Conservation (phyloP, 768 basidiomycete genomes). For the Pilatotrama ljubarskyi region DNA sequence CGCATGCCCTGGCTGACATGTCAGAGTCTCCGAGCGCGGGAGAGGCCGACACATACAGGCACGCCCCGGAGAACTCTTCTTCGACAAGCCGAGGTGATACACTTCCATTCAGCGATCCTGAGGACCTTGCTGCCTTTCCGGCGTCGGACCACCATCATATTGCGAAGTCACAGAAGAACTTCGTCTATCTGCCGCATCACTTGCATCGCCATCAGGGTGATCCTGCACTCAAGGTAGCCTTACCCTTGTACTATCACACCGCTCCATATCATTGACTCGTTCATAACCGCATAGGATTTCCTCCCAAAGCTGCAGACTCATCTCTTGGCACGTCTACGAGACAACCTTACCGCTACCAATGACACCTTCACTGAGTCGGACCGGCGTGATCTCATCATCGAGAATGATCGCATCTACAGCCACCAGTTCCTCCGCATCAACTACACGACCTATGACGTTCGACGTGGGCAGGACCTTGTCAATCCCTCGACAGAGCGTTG, state of each 20-base stretch:
- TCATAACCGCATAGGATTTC: not conserved
- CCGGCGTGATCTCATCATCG: conserved; percentile 28
- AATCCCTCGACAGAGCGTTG: conserved; percentile 36
- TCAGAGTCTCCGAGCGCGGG: too few species aligned
- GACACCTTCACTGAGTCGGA: too few species aligned
- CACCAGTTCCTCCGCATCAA: conserved; percentile 25
- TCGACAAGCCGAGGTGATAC: too few species aligned
- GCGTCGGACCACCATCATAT: conserved; percentile 28
- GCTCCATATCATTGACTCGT: not conserved
- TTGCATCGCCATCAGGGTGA: not conserved
- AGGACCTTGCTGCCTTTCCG: too few species aligned
- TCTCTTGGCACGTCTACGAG: not conserved
- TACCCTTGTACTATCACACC: conserved; percentile 21
- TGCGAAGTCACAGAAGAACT: not conserved
- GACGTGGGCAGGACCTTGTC: conserved; percentile 41
- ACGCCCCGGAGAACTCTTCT: too few species aligned
- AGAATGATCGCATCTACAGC: not conserved
- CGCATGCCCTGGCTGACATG: not conserved
- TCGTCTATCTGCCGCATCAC: not conserved
- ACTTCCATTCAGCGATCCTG: too few species aligned
- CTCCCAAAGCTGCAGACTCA: not conserved
- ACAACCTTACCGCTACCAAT: too few species aligned
- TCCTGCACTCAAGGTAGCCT: not conserved
- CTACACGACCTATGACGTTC: conserved; percentile 45
- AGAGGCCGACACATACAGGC: too few species aligned